Conservation (phyloP, 176 grass and related monocot genomes). For the Phyllostachys edulis region DNA sequence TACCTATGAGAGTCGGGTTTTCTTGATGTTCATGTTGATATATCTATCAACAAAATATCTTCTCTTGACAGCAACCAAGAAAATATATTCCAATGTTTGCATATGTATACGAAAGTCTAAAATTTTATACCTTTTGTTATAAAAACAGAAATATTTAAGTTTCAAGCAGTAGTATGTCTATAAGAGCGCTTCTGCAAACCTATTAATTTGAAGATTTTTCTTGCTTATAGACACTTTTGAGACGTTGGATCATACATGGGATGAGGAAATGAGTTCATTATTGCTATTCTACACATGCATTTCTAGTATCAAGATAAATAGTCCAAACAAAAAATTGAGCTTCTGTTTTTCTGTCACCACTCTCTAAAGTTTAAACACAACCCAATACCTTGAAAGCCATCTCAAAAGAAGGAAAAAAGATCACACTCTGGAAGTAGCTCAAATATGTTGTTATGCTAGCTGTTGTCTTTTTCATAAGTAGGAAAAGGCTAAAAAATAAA, state of each 20-base stretch:
- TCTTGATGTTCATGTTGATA: not conserved
- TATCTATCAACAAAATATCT: not conserved
- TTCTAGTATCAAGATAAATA: not conserved
- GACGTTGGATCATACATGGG: not conserved
- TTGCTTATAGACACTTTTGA: not conserved
- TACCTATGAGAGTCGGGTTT: not conserved
- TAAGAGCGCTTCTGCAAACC: no score
- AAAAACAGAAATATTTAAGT: not conserved
- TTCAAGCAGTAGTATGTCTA: not conserved
- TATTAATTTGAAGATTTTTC: not conserved
- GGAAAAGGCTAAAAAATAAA: not conserved
- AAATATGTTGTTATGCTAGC: not conserved
- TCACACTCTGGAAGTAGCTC: not conserved
- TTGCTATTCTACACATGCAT: not conserved
- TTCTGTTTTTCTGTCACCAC: not conserved
- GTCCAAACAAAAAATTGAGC: not conserved
- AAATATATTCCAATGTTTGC: not conserved
- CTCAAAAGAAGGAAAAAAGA: not conserved
- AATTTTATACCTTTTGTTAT: not conserved
- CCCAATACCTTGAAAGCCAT: not conserved
- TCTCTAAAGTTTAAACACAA: no score
- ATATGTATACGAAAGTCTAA: not conserved
- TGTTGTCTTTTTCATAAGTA: not conserved
- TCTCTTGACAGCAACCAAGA: not conserved
- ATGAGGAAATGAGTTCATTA: not conserved